Percentiles rank a stretch among this genome's conserved stretches.
These are phyloP conservation scores for Penicillium sclerotigenum DNA, from an alignment of 2,329 filamentous ascomycete genomes.

Conservation along the genomic window DNA sequence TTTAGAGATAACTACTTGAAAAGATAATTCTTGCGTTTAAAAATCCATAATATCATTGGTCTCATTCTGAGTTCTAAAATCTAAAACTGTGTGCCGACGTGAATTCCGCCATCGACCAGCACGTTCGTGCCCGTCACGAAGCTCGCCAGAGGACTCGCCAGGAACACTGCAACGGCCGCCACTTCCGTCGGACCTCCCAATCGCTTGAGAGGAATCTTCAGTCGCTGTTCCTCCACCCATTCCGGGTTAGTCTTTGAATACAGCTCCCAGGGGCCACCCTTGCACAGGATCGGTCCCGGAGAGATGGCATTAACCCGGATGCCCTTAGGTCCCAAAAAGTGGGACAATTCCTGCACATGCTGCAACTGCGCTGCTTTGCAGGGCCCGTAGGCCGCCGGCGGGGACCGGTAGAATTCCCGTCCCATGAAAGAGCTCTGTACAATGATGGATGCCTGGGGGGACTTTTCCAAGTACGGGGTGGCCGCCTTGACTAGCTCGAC, in stretches of 20 bases:
- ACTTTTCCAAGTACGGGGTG: background rate
- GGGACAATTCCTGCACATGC: constrained; percentile 21
- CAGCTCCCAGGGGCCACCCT: background rate
- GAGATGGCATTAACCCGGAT: background rate
- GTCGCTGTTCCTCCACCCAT: background rate
- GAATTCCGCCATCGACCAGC: background rate
- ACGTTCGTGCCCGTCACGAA: background rate
- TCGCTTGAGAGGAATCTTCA: background rate
- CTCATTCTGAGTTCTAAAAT: background rate
- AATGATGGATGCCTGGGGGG: background rate
- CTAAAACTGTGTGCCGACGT: background rate
- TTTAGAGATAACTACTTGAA: too few relatives aligned
- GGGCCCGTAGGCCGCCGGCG: constrained; percentile 21
- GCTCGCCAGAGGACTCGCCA: background rate
- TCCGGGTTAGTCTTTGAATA: background rate
- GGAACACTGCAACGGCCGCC: background rate
- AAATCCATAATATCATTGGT: too few relatives aligned
- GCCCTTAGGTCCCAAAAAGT: background rate
- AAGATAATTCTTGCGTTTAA: too few relatives aligned
- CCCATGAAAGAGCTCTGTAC: constrained; percentile 36
- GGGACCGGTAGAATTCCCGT: constrained; percentile 21
- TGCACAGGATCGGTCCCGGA: background rate
- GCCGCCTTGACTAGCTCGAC: background rate
- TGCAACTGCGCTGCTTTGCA: constrained; percentile 24
- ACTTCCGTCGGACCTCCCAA: background rate